Conservation (phyloP, 495 filamentous ascomycete species). For the Hyaloscypha hepaticicola region DNA sequence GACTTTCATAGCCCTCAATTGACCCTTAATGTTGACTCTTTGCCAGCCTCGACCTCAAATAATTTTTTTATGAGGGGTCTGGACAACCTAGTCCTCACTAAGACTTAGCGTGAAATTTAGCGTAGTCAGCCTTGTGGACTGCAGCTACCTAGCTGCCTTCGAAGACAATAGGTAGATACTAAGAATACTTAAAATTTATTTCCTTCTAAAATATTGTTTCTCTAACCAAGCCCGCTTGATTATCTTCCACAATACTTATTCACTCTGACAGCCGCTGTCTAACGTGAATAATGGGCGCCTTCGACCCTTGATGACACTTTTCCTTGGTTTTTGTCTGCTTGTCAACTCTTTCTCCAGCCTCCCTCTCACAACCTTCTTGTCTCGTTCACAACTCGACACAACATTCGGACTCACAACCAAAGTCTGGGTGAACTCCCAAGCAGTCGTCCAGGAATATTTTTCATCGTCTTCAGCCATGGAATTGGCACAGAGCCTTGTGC, state of each 20-base stretch:
- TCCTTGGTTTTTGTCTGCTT: slow-evolving; percentile 4
- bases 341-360: slow-evolving; percentile 4
- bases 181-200: not conserved
- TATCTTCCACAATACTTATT: not conserved
- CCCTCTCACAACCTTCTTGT: not conserved
- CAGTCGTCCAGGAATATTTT: not conserved
- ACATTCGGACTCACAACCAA: not conserved
- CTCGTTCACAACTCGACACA: not conserved
- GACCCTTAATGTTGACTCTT: not conserved
- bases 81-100: not conserved
- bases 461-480: slow-evolving; percentile 56
- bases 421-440: not conserved
- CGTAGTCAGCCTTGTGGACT: not conserved
- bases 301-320: slow-evolving; percentile 11
- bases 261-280: slow-evolving; percentile 21
- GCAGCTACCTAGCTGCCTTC: too few relatives aligned
- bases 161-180: too few relatives aligned
- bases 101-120: not conserved
- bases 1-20: slow-evolving; percentile 23
- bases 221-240: not conserved
- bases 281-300: slow-evolving; percentile 30
- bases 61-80: not conserved
- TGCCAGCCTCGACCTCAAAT: slow-evolving; percentile 3
- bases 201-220: not conserved
- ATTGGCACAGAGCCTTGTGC: slow-evolving; percentile 81